Evolutionary conservation across 2,329 filamentous ascomycete genomes (phyloP).

Genomic region (Apiospora malaysiana): DNA sequence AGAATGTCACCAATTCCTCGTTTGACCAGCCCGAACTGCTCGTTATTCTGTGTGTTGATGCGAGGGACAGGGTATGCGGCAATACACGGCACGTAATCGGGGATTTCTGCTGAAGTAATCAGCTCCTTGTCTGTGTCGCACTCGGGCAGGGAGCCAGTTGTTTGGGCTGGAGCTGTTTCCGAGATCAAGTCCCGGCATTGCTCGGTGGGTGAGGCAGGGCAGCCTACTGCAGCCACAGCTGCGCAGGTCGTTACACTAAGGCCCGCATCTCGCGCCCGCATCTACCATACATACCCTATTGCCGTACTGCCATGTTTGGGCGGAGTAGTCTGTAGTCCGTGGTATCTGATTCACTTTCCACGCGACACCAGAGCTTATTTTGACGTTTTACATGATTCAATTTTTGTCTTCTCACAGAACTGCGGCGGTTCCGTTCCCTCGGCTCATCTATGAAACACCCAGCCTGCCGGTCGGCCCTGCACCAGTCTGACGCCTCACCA

Average conservation of each 20-base stretch:
- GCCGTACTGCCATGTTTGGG: no score
- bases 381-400: background rate
- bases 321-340: no score
- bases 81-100: no score
- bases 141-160: background rate
- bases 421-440: background rate
- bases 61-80: no score
- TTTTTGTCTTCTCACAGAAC: background rate
- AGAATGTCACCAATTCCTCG: conserved; percentile 1
- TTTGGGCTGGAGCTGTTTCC: background rate
- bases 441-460: background rate
- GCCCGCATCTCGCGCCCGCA: background rate
- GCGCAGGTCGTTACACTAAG: background rate
- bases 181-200: background rate
- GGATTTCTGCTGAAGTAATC: background rate
- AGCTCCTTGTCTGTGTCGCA: background rate
- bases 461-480: background rate
- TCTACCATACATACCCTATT: no score
- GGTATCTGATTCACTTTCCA: background rate
- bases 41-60: no score
- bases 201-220: no score
- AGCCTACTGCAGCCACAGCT: background rate
- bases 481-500: background rate
- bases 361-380: background rate
- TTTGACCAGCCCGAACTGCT: background rate